Evolutionary conservation across 2,329 filamentous ascomycete genomes (phyloP).

Genomic region (Penicillium sp.): DNA sequence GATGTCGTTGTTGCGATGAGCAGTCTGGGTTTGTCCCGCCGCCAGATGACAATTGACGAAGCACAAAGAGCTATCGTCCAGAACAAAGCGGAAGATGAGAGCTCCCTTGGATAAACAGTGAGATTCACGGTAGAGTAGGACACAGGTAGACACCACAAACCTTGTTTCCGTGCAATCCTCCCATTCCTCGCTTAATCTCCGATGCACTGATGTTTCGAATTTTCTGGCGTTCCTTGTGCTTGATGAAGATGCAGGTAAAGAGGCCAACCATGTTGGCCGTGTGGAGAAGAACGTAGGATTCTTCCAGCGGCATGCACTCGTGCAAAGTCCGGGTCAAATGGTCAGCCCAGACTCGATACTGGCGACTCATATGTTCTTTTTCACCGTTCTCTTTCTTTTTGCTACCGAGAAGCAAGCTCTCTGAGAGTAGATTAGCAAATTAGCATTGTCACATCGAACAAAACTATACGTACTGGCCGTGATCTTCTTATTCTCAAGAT

Average conservation of each 20-base stretch:
- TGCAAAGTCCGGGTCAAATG: slow-evolving; percentile 79
- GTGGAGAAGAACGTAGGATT: slow-evolving; percentile 81
- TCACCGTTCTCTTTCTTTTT: slow-evolving; percentile 78
- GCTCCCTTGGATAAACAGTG: slow-evolving; percentile 58
- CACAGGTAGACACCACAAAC: slow-evolving; percentile 31
- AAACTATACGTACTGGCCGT: slow-evolving; percentile 68
- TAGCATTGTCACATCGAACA: not conserved
- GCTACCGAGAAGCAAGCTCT: slow-evolving; percentile 75
- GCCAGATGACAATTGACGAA: slow-evolving; percentile 97
- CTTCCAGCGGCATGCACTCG: slow-evolving; percentile 72
- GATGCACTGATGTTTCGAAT: slow-evolving; percentile 74
- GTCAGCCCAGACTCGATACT: slow-evolving; percentile 95
- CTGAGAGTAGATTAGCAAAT: slow-evolving; percentile 41
- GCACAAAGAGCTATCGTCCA: slow-evolving; percentile 92
- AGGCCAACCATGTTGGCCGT: slow-evolving; percentile 87
- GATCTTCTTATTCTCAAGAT: slow-evolving; percentile 93
- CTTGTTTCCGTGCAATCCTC: slow-evolving; percentile 93
- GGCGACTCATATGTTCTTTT: slow-evolving; percentile 89
- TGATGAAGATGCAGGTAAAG: slow-evolving; percentile 95
- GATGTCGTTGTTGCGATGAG: slow-evolving; percentile 87
- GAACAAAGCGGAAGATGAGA: slow-evolving; percentile 81
- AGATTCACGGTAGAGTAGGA: slow-evolving; percentile 1
- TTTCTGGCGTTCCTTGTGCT: slow-evolving; percentile 69
- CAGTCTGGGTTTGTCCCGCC: slow-evolving; percentile 86
- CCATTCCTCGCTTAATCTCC: slow-evolving; percentile 94